phyloP scores from a whole-genome alignment of 1,284 basidiomycete species.

The Ceratobasidium sp. region DNA sequence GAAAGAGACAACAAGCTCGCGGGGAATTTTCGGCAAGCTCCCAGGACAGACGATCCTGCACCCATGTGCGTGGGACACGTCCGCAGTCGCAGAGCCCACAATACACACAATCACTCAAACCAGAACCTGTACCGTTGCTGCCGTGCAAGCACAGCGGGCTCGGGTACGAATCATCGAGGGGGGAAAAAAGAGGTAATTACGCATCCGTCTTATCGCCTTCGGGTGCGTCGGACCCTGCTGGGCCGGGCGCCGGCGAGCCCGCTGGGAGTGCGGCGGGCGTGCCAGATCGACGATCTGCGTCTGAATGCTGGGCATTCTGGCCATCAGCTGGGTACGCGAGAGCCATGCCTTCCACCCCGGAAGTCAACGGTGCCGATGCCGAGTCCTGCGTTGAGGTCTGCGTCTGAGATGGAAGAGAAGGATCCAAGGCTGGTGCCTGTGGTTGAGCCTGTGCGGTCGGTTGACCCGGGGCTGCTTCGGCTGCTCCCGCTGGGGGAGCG shows the following conservation, averaged over 20 bases:
- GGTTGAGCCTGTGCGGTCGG: conserved; percentile 21
- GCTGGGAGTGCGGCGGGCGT: conserved; percentile 4
- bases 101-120: conserved; percentile 5
- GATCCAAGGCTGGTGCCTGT: conserved; percentile 30
- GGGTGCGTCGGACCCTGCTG: not conserved
- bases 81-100: conserved; percentile 13
- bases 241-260: conserved; percentile 8
- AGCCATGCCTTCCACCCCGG: conserved; percentile 17
- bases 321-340: conserved; percentile 27
- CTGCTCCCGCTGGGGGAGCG: conserved; percentile 6
- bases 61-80: conserved; percentile 4
- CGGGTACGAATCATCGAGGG: not conserved
- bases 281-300: conserved; percentile 25
- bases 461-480: conserved; percentile 22
- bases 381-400: conserved; percentile 36
- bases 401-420: conserved; percentile 37
- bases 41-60: not conserved
- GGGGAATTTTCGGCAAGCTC: conserved; percentile 9
- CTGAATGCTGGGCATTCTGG: conserved; percentile 8
- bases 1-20: conserved; percentile 6
- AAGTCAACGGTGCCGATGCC: conserved; percentile 34
- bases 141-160: not conserved
- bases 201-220: conserved; percentile 10
- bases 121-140: not conserved
- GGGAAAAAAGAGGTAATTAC: not conserved